Conservation (phyloP, 306 rosid species). For the Dalbergia cultrata region DNA sequence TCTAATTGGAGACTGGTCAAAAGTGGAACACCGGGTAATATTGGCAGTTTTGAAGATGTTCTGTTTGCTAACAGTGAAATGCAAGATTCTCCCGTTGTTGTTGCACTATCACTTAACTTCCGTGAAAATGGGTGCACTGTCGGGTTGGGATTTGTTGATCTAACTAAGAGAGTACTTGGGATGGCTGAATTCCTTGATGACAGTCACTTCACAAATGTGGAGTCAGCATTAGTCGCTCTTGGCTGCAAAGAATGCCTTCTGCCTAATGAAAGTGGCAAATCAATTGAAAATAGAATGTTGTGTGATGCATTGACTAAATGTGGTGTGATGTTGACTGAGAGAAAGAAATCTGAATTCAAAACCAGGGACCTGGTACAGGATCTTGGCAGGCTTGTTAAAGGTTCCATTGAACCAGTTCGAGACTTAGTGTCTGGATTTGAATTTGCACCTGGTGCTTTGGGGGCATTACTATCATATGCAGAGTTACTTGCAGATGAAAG, state of each 20-base stretch:
- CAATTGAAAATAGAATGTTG: constrained; percentile 67
- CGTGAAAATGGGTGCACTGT: constrained; percentile 83
- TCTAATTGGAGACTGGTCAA: constrained; percentile 85
- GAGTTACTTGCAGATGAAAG: constrained; percentile 92
- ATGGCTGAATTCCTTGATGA: constrained; percentile 93
- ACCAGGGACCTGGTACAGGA: constrained; percentile 89
- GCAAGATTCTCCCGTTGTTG: constrained; percentile 94
- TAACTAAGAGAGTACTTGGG: constrained; percentile 87
- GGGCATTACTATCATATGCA: constrained; percentile 85
- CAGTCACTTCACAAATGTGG: constrained; percentile 88
- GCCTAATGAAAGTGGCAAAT: constrained; percentile 71
- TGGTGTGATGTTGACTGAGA: constrained; percentile 90
- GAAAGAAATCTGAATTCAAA: constrained; percentile 88
- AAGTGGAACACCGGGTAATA: constrained; percentile 97
- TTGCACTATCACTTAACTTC: constrained; percentile 73
- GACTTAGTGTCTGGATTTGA: constrained; percentile 92
- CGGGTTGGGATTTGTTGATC: constrained; percentile 85
- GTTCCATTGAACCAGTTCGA: constrained; percentile 88
- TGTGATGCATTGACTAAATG: constrained; percentile 80
- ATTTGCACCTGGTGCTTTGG: constrained; percentile 87
- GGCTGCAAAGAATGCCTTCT: constrained; percentile 97
- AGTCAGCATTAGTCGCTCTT: constrained; percentile 92
- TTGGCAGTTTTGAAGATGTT: constrained; percentile 88
- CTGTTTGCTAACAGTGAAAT: constrained; percentile 95
- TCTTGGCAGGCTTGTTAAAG: constrained; percentile 93